These are phyloP conservation scores for Pseudogymnoascus sp. DNA, from an alignment of 2,329 filamentous ascomycete species.

Conservation along the genomic window DNA sequence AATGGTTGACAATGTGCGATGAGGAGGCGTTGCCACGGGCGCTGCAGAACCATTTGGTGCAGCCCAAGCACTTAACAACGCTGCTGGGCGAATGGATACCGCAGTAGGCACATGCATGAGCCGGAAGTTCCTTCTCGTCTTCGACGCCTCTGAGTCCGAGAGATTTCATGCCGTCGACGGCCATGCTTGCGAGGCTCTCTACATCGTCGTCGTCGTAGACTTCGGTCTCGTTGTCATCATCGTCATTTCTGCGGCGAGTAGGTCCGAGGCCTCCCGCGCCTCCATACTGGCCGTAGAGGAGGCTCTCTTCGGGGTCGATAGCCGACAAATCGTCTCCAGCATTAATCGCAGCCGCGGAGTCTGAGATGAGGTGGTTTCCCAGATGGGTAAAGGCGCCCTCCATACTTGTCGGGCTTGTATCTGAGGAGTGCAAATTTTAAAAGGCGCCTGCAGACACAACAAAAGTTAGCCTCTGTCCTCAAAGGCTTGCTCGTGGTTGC, in stretches of 20 bases:
- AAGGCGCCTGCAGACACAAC: conserved; percentile 12
- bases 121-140: conserved; percentile 83
- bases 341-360: conserved; percentile 81
- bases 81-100: conserved; percentile 93
- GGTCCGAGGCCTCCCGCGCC: conserved; percentile 45
- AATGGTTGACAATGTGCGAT: conserved; percentile 96
- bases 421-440: conserved; percentile 9
- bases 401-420: conserved; percentile 43
- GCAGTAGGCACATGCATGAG: conserved; percentile 97
- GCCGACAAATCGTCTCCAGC: conserved; percentile 69
- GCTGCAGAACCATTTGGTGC: conserved; percentile 99
- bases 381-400: conserved; percentile 85
- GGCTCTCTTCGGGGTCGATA: conserved; percentile 71
- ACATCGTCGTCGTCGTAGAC: conserved; percentile 73
- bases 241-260: conserved; percentile 55
- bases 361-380: conserved; percentile 78
- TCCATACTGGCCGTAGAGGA: conserved; percentile 66
- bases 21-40: conserved; percentile 93
- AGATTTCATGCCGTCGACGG: conserved; percentile 68
- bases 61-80: conserved; percentile 92
- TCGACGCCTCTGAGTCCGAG: conserved; percentile 55
- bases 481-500: neutral
- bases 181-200: conserved; percentile 70
- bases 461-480: conserved; percentile 14
- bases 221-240: conserved; percentile 84